phyloP scores from a whole-genome alignment of 129 eudicot genomes.

The Centella asiatica region DNA sequence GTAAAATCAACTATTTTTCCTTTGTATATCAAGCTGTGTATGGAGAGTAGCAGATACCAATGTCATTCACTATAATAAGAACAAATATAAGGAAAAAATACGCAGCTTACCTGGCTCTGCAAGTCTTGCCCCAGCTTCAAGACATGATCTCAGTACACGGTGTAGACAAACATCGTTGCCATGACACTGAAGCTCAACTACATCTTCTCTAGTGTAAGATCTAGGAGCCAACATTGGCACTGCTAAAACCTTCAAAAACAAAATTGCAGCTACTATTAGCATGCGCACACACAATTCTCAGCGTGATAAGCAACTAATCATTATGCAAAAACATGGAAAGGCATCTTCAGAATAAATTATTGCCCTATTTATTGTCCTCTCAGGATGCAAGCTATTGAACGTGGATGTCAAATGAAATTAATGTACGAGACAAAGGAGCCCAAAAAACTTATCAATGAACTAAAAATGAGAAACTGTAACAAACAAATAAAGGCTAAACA shows the following conservation, averaged over 20 bases:
- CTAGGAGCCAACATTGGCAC: constrained; percentile 94
- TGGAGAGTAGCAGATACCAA: neutral
- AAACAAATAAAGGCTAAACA: no score
- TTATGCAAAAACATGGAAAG: neutral
- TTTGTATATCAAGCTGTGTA: no score
- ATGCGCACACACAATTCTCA: neutral
- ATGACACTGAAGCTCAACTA: constrained; percentile 93
- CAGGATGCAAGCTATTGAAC: no score
- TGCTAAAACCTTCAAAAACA: constrained; percentile 50
- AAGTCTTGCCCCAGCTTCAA: constrained; percentile 92
- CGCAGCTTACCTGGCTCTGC: constrained; percentile 80
- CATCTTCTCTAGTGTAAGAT: constrained; percentile 96
- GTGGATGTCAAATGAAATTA: neutral
- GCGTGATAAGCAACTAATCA: neutral
- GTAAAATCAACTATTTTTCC: no score
- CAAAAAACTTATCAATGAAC: neutral
- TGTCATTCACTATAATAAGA: neutral
- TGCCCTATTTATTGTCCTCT: neutral
- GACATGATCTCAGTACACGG: constrained; percentile 85
- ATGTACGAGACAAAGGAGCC: neutral
- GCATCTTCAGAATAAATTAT: neutral
- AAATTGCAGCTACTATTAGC: neutral
- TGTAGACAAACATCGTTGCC: constrained; percentile 85
- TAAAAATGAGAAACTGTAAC: neutral
- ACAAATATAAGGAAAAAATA: neutral